Conservation (phyloP, 257 asterid species). For the Solanum infundibuliforme region DNA sequence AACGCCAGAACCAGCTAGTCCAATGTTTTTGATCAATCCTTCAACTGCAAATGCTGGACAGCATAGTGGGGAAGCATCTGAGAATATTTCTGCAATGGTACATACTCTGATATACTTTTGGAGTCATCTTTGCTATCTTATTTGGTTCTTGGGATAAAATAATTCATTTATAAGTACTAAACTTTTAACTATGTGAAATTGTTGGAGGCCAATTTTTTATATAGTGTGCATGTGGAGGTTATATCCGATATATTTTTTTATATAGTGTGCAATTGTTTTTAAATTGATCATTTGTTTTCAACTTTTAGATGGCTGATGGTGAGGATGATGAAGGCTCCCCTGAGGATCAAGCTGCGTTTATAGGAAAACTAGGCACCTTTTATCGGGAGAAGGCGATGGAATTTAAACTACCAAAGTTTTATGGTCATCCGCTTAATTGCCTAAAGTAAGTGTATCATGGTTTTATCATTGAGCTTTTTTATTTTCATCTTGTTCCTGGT, state of each 20-base stretch:
- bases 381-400: constrained; percentile 55
- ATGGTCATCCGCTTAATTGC: constrained; percentile 78
- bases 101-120: background rate
- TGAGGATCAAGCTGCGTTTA: constrained; percentile 68
- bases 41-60: constrained; percentile 36
- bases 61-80: constrained; percentile 33
- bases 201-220: too few species aligned
- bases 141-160: too few species aligned
- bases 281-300: background rate
- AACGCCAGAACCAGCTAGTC: constrained; percentile 43
- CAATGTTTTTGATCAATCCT: constrained; percentile 24
- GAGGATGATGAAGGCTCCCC: constrained; percentile 65
- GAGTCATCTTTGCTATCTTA: background rate
- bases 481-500: background rate
- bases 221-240: too few species aligned
- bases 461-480: background rate
- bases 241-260: too few species aligned
- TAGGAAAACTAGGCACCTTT: constrained; percentile 62
- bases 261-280: too few species aligned
- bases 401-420: constrained; percentile 72
- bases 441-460: constrained; percentile 39
- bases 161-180: too few species aligned
- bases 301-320: constrained; percentile 43
- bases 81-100: constrained; percentile 29
- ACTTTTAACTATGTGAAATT: too few species aligned